Conservation (phyloP, 164 flowering plant species). For the Vitis rotundifolia region DNA sequence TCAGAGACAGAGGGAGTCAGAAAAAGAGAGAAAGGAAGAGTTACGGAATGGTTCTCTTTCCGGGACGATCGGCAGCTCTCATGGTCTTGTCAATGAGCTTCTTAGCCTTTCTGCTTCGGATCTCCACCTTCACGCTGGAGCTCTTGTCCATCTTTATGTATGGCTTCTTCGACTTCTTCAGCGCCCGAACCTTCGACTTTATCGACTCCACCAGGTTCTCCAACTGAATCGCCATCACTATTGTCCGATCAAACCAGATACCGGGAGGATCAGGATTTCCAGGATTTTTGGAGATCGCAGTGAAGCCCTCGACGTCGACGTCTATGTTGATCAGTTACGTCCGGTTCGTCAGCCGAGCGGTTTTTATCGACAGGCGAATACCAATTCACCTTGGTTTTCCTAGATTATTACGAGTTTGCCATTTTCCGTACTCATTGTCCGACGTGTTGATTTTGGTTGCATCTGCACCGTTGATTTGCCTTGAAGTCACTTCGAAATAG, state of each 20-base stretch:
- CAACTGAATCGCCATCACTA: conserved; percentile 56
- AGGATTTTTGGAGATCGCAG: too few species aligned
- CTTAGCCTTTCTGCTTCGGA: conserved; percentile 72
- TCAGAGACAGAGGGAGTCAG: background rate
- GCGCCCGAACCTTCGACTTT: conserved; percentile 69
- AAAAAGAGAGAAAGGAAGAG: background rate
- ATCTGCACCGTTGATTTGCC: too few species aligned
- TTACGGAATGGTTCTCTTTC: conserved; percentile 44
- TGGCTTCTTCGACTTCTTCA: conserved; percentile 72
- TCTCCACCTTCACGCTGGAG: conserved; percentile 82
- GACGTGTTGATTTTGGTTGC: too few species aligned
- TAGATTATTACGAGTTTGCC: too few species aligned
- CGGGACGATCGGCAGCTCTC: conserved; percentile 68
- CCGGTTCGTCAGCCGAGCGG: too few species aligned
- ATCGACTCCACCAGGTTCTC: conserved; percentile 72
- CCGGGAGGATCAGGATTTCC: too few species aligned
- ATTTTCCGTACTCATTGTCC: too few species aligned
- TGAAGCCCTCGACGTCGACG: background rate
- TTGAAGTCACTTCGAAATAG: too few species aligned
- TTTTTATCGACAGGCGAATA: too few species aligned
- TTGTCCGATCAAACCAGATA: too few species aligned
- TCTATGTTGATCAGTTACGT: background rate
- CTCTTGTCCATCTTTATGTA: conserved; percentile 91
- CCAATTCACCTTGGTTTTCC: too few species aligned
- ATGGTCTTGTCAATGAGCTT: conserved; percentile 77